Base-by-base conservation (phyloP, 768 basidiomycete genomes). In the Boletus rufocinnamomeus region DNA sequence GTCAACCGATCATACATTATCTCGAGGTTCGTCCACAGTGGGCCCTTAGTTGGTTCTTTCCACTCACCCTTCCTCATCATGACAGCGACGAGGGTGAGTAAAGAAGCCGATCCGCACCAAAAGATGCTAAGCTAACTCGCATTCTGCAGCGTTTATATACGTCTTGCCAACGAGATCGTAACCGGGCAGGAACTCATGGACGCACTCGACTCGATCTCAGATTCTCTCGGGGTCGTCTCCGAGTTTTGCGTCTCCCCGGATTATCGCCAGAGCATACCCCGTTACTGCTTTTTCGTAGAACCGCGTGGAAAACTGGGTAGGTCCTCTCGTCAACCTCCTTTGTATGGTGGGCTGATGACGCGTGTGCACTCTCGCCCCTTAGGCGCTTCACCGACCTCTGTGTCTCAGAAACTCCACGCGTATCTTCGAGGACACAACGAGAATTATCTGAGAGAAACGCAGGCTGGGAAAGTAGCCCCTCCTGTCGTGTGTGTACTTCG, bases 211-310 rank as follows among this genome's bases (percentile, higher is more conserved):
- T 57, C 68, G 21, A 57, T 51, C 1, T 58, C 65, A 1, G 52
- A 60, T 19, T 61, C 57, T 1, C 54, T 72, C 3, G 68, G 70
- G 0, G 43, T 47, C 10, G 49, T 70, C 43, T 72, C 63, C 6
- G 66, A 72, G 30, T 61, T 53, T n/a, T 63, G 66, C 19, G 45
- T 70, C 13, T 48, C 62, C 38, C 52, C 60, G 2, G 68, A 70
- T 35, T 61, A 61, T 16, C 61, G 68, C 21, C 43, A 59, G 41
- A 56, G 38, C 11, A 57, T 57, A 13, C 57, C 61, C 3, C 61
- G 68, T 9, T 67, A 65, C 34, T 54, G 58, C 32, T 67, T 66
- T 37, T 65, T 66, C 50, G 60, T 71, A 0, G 67, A 70, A 34
- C 50, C 32, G 14, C 60, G 21, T 8, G 56, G 50, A 4, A 53